Evolutionary conservation across 139 green algal genomes (phyloP).

Genomic region (Chlamydomonas schloesseri): DNA sequence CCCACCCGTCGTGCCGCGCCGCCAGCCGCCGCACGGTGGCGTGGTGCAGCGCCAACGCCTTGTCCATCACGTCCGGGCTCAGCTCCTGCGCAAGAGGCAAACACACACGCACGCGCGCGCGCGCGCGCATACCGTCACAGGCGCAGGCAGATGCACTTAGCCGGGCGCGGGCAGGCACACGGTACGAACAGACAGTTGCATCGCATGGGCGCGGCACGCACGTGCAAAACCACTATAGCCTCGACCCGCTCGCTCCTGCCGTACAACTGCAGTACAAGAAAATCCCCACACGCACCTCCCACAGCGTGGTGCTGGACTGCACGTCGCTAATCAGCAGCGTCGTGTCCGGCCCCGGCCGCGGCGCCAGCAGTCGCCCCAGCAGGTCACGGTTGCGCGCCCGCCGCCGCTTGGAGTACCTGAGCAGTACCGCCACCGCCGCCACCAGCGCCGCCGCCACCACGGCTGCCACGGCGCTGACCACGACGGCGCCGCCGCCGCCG

Average conservation of each 20-base stretch:
- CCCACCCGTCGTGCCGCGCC: constrained; percentile 27
- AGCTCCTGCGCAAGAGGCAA: too few species aligned
- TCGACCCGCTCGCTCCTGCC: too few species aligned
- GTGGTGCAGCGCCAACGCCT: constrained; percentile 33
- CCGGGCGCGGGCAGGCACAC: too few species aligned
- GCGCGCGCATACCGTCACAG: too few species aligned
- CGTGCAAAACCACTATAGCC: too few species aligned
- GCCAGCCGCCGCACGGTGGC: constrained; percentile 8
- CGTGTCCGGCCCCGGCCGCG: constrained; percentile 1
- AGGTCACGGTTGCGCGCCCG: neutral
- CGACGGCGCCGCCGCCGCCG: neutral
- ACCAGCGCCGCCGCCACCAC: neutral
- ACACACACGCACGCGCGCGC: too few species aligned
- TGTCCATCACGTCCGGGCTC: constrained; percentile 22
- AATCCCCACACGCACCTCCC: too few species aligned
- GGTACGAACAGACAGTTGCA: too few species aligned
- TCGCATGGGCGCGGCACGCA: too few species aligned
- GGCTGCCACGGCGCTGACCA: neutral
- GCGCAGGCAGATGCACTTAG: too few species aligned
- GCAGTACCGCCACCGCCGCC: neutral
- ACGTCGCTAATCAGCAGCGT: constrained; percentile 43
- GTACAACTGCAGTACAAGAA: too few species aligned
- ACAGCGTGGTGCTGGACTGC: constrained; percentile 37
- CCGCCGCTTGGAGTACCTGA: neutral
- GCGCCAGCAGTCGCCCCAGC: constrained; percentile 25